These are phyloP conservation scores for Saccharomycopsis crataegensis DNA, from an alignment of 1,139 yeast species.

Conservation along the genomic window DNA sequence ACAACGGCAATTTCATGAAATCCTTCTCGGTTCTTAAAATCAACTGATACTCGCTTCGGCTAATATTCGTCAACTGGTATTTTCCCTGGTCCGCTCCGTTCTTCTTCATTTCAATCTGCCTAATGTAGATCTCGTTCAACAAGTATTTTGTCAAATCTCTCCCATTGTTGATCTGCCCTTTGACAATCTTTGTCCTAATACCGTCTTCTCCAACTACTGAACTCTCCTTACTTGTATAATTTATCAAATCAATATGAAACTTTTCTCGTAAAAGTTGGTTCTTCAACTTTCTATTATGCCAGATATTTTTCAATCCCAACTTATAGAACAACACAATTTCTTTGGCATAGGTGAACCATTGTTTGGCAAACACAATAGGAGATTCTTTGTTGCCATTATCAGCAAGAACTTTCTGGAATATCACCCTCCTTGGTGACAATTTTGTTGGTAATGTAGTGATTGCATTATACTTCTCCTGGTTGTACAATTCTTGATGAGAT, in stretches of 20 bases:
- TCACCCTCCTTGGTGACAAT: constrained; percentile 28
- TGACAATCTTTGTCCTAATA: background rate
- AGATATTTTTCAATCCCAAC: constrained; percentile 44
- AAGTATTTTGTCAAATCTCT: constrained; percentile 22
- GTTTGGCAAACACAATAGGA: constrained; percentile 27
- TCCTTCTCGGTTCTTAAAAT: constrained; percentile 54
- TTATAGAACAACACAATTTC: constrained; percentile 41
- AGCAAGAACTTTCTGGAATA: constrained; percentile 28
- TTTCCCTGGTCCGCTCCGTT: background rate
- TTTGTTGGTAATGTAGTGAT: constrained; percentile 35
- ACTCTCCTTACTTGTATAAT: constrained; percentile 23
- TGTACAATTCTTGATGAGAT: background rate
- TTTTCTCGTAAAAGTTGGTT: constrained; percentile 24
- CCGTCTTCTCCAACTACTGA: constrained; percentile 25
- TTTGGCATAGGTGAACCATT: constrained; percentile 36
- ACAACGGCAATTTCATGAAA: constrained; percentile 52
- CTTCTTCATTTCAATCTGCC: constrained; percentile 20
- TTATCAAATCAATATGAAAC: constrained; percentile 22
- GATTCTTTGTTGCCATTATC: background rate
- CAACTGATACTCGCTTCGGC: constrained; percentile 47
- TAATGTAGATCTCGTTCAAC: constrained; percentile 24
- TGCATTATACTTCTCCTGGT: constrained; percentile 27
- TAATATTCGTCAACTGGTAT: constrained; percentile 27
- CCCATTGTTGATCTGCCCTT: constrained; percentile 19
- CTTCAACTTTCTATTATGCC: constrained; percentile 34